Evolutionary conservation across 495 filamentous ascomycete genomes (phyloP).

Genomic region (Penicillium soppii): DNA sequence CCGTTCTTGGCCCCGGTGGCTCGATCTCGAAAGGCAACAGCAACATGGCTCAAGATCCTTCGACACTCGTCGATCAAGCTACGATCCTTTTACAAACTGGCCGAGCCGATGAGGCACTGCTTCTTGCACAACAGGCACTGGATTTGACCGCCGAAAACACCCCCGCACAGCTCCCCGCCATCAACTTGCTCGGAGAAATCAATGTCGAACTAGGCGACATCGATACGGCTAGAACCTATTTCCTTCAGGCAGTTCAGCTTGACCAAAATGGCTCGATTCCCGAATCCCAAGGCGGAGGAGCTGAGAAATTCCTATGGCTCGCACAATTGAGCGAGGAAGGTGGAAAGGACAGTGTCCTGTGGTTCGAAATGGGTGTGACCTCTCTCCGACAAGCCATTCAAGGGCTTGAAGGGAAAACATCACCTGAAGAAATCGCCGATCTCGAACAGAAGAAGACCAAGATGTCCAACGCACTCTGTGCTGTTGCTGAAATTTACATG

Average conservation of each 20-base stretch:
- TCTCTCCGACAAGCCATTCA: conserved; percentile 68
- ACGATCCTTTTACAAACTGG: conserved; percentile 67
- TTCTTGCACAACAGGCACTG: conserved; percentile 61
- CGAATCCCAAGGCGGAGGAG: conserved; percentile 68
- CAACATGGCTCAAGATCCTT: conserved; percentile 49
- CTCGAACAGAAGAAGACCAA: conserved; percentile 71
- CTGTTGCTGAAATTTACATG: conserved; percentile 95
- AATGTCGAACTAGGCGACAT: conserved; percentile 80
- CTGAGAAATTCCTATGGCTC: conserved; percentile 94
- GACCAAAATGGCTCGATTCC: conserved; percentile 68
- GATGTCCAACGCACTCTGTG: conserved; percentile 82
- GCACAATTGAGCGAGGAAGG: conserved; percentile 90
- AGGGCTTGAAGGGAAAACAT: conserved; percentile 39
- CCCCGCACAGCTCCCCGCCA: conserved; percentile 54
- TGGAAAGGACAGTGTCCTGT: conserved; percentile 75
- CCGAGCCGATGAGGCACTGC: conserved; percentile 67
- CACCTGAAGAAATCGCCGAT: conserved; percentile 38
- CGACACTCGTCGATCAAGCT: conserved; percentile 65
- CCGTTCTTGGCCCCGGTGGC: conserved; percentile 45
- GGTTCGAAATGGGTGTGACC: conserved; percentile 81
- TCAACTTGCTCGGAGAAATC: conserved; percentile 82
- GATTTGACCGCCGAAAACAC: conserved; percentile 42
- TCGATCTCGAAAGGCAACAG: conserved; percentile 46
- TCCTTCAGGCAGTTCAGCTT: conserved; percentile 64
- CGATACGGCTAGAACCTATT: conserved; percentile 65